These are phyloP conservation scores for Phytophthora quininea DNA, from an alignment of 352 stramenopile species.

Conservation along the genomic window DNA sequence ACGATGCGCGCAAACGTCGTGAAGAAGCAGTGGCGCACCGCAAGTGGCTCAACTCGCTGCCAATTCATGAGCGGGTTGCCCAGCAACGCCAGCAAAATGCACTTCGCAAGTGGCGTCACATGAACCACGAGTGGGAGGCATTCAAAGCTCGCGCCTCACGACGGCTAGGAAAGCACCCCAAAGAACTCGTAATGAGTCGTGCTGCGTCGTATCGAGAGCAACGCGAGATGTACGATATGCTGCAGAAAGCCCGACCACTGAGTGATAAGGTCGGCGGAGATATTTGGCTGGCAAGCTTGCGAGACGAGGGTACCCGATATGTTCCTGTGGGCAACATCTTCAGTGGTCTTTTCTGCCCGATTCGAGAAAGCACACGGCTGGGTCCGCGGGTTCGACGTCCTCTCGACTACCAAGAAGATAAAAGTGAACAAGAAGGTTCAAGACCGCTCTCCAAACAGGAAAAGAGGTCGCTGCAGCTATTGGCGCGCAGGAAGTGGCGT, in stretches of 20 bases:
- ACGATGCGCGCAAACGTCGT: conserved; percentile 48
- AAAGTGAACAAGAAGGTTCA: conserved; percentile 12
- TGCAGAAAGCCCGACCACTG: conserved; percentile 87
- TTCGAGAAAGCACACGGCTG: conserved; percentile 69
- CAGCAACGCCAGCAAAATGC: conserved; percentile 75
- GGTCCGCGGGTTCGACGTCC: conserved; percentile 63
- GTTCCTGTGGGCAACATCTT: conserved; percentile 94
- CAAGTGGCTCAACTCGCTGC: conserved; percentile 71
- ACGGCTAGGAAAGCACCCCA: conserved; percentile 64
- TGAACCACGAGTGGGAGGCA: conserved; percentile 71
- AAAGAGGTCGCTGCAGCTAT: conserved; percentile 54
- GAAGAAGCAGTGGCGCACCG: conserved; percentile 55
- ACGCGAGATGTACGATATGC: conserved; percentile 89
- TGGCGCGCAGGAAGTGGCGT: conserved; percentile 65
- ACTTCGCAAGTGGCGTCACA: conserved; percentile 69
- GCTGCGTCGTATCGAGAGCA: conserved; percentile 87
- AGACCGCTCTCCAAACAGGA: conserved; percentile 50
- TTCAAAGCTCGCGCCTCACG: conserved; percentile 70
- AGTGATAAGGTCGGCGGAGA: conserved; percentile 88
- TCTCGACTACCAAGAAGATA: conserved; percentile 49
- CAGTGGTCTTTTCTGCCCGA: conserved; percentile 89
- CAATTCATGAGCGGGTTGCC: conserved; percentile 72
- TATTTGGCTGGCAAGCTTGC: conserved; percentile 91
- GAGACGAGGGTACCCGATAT: conserved; percentile 84
- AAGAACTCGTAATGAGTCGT: conserved; percentile 87